Percentiles rank a stretch among this genome's conserved stretches.
Evolutionary conservation across 176 grass and related monocot genomes (phyloP).

Genomic region (Poa annua): DNA sequence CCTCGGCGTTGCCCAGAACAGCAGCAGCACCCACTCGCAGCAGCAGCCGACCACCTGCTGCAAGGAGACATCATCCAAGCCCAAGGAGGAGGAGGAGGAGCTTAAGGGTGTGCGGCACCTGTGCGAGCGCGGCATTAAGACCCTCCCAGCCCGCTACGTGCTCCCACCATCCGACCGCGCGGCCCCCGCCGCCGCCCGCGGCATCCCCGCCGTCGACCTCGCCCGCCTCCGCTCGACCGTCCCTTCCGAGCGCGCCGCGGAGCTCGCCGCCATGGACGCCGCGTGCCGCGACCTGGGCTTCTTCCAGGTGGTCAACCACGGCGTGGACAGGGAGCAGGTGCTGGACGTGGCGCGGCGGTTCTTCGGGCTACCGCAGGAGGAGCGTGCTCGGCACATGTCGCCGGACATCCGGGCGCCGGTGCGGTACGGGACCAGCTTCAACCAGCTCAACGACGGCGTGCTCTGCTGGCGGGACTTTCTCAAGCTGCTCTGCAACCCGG

Average conservation of each 20-base stretch:
- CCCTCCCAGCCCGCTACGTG: conserved; percentile 61
- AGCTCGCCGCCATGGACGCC: conserved; percentile 48
- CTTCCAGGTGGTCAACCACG: conserved; percentile 98
- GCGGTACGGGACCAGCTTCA: conserved; percentile 95
- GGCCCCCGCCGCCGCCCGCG: background rate
- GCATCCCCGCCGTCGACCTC: conserved; percentile 71
- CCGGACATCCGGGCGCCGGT: conserved; percentile 55
- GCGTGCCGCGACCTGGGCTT: conserved; percentile 82
- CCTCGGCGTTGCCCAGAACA: background rate
- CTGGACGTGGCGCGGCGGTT: conserved; percentile 69
- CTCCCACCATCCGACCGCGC: conserved; percentile 60
- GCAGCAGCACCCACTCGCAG: background rate
- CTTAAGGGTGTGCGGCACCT: conserved; percentile 66
- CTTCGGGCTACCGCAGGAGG: conserved; percentile 67
- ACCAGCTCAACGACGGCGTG: conserved; percentile 80
- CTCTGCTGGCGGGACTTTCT: conserved; percentile 95
- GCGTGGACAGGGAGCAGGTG: conserved; percentile 28
- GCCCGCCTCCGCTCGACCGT: conserved; percentile 32
- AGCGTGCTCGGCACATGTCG: conserved; percentile 73
- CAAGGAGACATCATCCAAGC: no score
- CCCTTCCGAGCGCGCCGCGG: conserved; percentile 34
- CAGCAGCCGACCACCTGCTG: background rate
- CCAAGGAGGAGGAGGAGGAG: no score
- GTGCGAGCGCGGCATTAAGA: conserved; percentile 58
- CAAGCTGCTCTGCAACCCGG: conserved; percentile 74